Percentiles rank a stretch among this genome's conserved stretches.
phyloP scores from a whole-genome alignment of 768 basidiomycete species.

The Lentinula guzmanii region DNA sequence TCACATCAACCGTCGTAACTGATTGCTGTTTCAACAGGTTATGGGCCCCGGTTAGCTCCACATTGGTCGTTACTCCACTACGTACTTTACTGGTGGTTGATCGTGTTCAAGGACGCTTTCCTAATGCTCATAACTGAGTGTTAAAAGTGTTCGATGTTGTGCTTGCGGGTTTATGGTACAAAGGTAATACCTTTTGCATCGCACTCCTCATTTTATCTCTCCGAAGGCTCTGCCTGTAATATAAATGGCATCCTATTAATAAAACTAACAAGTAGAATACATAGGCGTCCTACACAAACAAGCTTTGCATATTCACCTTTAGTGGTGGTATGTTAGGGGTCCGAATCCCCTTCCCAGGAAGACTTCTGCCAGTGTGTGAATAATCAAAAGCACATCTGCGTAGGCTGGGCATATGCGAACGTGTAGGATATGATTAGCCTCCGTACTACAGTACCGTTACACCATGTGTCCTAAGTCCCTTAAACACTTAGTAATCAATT shows the following conservation, averaged over 20 bases:
- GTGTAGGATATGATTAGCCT: neutral
- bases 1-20: neutral
- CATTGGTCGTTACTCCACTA: neutral
- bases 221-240: neutral
- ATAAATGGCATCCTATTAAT: neutral
- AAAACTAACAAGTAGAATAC: neutral
- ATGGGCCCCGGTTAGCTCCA: neutral
- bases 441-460: neutral
- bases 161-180: neutral
- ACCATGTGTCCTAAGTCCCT: neutral
- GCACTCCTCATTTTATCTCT: neutral
- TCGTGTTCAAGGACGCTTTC: neutral
- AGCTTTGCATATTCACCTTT: neutral
- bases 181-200: neutral
- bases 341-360: neutral
- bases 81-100: neutral
- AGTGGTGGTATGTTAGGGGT: neutral
- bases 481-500: neutral
- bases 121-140: neutral
- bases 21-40: neutral
- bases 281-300: neutral
- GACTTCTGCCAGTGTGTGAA: neutral
- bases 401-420: neutral
- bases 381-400: neutral
- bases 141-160: neutral